Conservation (phyloP, 2,329 filamentous ascomycete genomes). For the Parastagonospora nodorum region DNA sequence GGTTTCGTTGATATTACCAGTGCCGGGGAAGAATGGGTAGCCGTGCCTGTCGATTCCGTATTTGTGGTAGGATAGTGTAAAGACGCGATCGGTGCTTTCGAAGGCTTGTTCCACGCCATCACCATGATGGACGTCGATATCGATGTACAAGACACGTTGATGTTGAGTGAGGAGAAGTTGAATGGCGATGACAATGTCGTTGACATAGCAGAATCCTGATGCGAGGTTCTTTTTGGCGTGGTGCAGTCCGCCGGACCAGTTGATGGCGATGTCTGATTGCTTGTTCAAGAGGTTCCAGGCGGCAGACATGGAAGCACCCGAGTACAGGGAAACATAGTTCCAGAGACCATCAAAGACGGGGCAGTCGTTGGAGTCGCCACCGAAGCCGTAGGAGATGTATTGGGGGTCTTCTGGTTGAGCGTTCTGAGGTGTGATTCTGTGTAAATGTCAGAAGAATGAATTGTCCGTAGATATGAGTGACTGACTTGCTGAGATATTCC, state of each 20-base stretch:
- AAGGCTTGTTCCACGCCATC: slow-evolving; percentile 92
- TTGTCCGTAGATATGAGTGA: neutral
- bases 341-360: slow-evolving; percentile 95
- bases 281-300: slow-evolving; percentile 84
- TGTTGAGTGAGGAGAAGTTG: slow-evolving; percentile 82
- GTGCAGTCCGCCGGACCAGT: slow-evolving; percentile 95
- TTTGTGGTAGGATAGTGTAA: slow-evolving; percentile 96
- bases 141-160: slow-evolving; percentile 89
- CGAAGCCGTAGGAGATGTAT: slow-evolving; percentile 76
- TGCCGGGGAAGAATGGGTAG: slow-evolving; percentile 82
- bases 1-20: slow-evolving; percentile 83
- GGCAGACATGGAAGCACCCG: slow-evolving; percentile 87
- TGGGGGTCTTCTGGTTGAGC: slow-evolving; percentile 49
- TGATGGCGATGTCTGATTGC: slow-evolving; percentile 93
- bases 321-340: slow-evolving; percentile 92
- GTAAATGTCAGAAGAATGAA: slow-evolving; percentile 6
- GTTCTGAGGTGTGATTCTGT: slow-evolving; percentile 54
- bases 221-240: slow-evolving; percentile 95
- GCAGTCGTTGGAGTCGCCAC: slow-evolving; percentile 74
- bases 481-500: slow-evolving; percentile 70
- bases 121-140: slow-evolving; percentile 91
- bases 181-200: slow-evolving; percentile 95
- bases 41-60: slow-evolving; percentile 70
- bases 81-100: slow-evolving; percentile 84
- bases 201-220: slow-evolving; percentile 97